Base-by-base conservation (phyloP, 2,329 filamentous ascomycete genomes). In the Aureobasidium subglaciale region DNA sequence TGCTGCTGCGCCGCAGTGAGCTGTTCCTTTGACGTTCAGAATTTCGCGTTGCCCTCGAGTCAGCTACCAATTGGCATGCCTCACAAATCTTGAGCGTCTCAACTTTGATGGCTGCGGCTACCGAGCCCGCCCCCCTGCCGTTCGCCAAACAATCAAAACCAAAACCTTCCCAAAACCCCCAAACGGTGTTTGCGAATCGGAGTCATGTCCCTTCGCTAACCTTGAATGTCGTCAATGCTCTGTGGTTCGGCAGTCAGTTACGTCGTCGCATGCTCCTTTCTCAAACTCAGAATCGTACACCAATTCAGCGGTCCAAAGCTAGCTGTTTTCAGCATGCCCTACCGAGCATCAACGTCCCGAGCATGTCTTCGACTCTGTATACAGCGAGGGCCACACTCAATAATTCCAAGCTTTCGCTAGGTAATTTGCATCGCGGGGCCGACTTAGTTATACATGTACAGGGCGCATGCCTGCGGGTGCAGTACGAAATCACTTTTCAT, bases 141-240 rank as follows among this genome's bases (percentile, higher is more conserved):
- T 46, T 46, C 48, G 37, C 35, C 48, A 52, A 52, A 52, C 46
- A 38, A 52, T 41, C 48, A 40, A 41, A 41, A 30, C 16, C 24
- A 40, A 52, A 41, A 40, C 20, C 16, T 16, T 40, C 13, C 35
- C 35, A 38, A 24, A 52, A 30, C 11, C 13, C 46, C 9, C 18
- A 52, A 40, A 38, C 35, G 34, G 30, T 22, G 18, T 50, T 38
- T 11, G n/a, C 27, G 32, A 11, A 20, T 22, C 32, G n/a, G 48
- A 52, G 48, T 52, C 48, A 52, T 52, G 48, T 32, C 48, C 34
- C 48, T 22, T 52, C 48, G 35, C 48, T 52, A 52, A 52, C 35
- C 32, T 16, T 52, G 35, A 41, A 52, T 52, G 48, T 54, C 38
- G 50, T 54, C 50, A 54, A 32, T 54, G 50, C 50, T 54, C 25